Conservation (phyloP, 2,329 filamentous ascomycete species). For the Ceratocystis huliohia region DNA sequence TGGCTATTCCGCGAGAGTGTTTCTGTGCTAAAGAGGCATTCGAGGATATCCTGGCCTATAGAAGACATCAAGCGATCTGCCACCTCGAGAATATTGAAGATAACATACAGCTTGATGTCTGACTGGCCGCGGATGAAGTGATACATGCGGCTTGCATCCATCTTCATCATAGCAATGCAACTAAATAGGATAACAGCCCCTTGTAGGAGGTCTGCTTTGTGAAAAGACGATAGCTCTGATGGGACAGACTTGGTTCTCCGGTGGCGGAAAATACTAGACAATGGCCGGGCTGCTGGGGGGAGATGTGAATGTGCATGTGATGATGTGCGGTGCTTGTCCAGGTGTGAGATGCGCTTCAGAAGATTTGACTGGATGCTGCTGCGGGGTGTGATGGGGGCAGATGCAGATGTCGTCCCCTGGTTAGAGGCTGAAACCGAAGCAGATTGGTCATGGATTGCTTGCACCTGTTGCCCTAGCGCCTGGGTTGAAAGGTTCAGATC, state of each 20-base stretch:
- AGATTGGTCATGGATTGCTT: background rate
- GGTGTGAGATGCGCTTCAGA: conserved; percentile 18
- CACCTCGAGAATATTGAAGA: conserved; percentile 93
- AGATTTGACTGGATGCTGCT: conserved; percentile 10
- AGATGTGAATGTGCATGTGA: conserved; percentile 27
- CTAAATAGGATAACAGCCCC: conserved; percentile 78
- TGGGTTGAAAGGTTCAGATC: background rate
- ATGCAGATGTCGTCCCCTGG: background rate
- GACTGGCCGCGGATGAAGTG: conserved; percentile 93
- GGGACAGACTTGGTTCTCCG: conserved; percentile 71
- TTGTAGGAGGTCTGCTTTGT: conserved; percentile 92
- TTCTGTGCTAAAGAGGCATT: conserved; percentile 88
- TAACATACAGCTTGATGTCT: conserved; percentile 96
- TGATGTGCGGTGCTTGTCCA: conserved; percentile 24
- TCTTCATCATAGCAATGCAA: conserved; percentile 70
- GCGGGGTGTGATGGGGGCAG: background rate
- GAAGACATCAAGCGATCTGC: conserved; percentile 82
- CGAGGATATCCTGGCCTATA: conserved; percentile 87
- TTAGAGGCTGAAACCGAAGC: background rate
- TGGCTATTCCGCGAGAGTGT: conserved; percentile 77
- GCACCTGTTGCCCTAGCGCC: background rate
- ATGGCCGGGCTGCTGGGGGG: background rate
- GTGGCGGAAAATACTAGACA: conserved; percentile 37
- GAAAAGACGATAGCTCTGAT: conserved; percentile 69
- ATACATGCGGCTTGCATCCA: conserved; percentile 96